Conservation (phyloP, 306 rosid species). For the Carpinus viminea region DNA sequence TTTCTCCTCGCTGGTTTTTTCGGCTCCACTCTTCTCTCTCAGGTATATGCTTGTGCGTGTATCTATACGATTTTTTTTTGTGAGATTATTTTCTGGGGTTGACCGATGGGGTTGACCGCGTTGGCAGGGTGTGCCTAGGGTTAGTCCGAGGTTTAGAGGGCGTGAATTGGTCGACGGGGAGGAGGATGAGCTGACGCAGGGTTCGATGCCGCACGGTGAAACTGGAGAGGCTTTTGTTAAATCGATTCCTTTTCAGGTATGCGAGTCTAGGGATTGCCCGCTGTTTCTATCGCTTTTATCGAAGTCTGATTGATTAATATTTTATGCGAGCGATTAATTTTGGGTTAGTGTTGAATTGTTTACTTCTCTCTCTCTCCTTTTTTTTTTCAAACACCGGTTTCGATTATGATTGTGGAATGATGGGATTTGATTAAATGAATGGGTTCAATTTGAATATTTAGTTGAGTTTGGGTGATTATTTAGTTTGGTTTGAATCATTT, state of each 20-base stretch:
- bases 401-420: background rate
- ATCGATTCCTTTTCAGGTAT: slow-evolving; percentile 43
- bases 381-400: background rate
- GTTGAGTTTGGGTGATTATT: background rate
- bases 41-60: background rate
- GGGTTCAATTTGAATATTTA: background rate
- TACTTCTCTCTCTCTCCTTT: background rate
- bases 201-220: slow-evolving; percentile 21
- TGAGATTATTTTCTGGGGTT: background rate
- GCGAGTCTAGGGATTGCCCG: background rate
- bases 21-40: slow-evolving; percentile 24
- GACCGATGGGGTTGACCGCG: background rate
- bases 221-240: slow-evolving; percentile 31
- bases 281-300: background rate
- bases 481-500: background rate
- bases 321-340: background rate
- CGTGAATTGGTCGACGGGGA: slow-evolving; percentile 19
- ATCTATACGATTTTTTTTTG: background rate
- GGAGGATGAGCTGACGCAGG: background rate
- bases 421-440: background rate
- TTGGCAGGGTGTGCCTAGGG: background rate
- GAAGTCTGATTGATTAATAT: background rate
- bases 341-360: background rate
- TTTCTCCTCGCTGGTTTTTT: slow-evolving; percentile 20
- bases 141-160: slow-evolving; percentile 2